phyloP scores from a whole-genome alignment of 306 rosid species.

The Vachellia pachyceras region DNA sequence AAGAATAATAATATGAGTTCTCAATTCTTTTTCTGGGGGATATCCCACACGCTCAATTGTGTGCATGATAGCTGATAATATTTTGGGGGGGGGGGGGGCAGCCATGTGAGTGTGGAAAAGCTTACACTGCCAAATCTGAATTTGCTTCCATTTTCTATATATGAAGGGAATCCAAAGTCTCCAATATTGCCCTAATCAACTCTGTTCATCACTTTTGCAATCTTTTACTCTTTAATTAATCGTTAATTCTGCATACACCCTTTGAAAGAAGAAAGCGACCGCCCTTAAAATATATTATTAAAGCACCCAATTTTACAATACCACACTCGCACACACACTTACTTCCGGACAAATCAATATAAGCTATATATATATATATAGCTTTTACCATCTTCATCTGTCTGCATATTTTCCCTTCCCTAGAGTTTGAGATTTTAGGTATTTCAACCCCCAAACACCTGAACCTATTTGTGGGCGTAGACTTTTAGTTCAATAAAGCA shows the following conservation, averaged over 20 bases:
- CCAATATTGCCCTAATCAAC: neutral
- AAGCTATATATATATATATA: neutral
- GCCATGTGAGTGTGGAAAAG: slow-evolving; percentile 17
- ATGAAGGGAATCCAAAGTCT: slow-evolving; percentile 43
- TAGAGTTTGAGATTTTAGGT: neutral
- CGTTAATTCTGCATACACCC: neutral
- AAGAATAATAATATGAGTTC: too few species aligned
- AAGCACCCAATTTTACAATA: neutral
- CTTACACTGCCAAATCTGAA: slow-evolving; percentile 32
- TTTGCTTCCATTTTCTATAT: slow-evolving; percentile 3
- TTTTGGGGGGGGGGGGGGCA: neutral
- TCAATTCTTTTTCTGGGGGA: neutral
- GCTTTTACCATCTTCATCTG: neutral
- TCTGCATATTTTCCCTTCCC: neutral
- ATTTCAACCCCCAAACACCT: neutral
- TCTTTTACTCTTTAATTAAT: neutral
- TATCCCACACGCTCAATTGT: neutral
- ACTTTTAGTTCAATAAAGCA: neutral
- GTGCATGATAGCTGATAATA: neutral
- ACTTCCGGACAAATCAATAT: neutral
- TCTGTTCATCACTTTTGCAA: neutral
- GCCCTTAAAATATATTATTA: neutral
- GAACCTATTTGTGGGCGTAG: neutral
- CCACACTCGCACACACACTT: neutral
- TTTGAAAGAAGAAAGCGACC: neutral